Evolutionary conservation across 2,329 filamentous ascomycete genomes (phyloP), one percentile per base, ranked within the genome.

Genomic region (Stromatinia cepivora): DNA sequence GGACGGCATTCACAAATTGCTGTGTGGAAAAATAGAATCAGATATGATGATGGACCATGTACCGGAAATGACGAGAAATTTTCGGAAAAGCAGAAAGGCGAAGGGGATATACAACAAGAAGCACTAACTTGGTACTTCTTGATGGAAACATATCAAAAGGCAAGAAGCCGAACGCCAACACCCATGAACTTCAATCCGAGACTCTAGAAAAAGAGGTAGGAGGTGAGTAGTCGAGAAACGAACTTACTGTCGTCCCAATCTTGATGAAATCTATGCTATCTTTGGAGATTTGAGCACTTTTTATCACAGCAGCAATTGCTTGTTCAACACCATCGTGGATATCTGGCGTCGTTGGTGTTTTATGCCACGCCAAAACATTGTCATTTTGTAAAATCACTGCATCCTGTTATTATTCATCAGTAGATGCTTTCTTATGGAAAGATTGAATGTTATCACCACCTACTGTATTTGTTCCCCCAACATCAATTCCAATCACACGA

Each of bases 391-490:
- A 69, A 36, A 76, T 71, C 13, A 75, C 73, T 9, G 71, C 76
- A 66, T 69, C 67, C 67, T 75, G 70, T 11, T 10, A 31, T 11
- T 25, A 22, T 25, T n/a, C 28, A 45, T 71, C 59, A 71, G 61
- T 36, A 28, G 22, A 11, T 22, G 6, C 17, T 5, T 22, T 4
- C 17, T 5, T 9, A 20, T 17, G 17, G 22, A 13, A 15, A 48
- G 20, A 11, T 61, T 36, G 20, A 48, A 34, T 31, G 46, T 17
- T 7, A 9, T 45, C 20, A n/a, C 17, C 34, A 63, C 65, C 15
- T 36, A 70, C 73, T 69, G 86, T 86, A 0, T 86, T 89, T 0
- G 87, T 89, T 22, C 87, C 87, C 10, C 87, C 87, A 39, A 89
- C 83, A 72, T 89, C 87, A 2, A 88, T 75, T 25, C 76, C 76